Evolutionary conservation across 2,329 filamentous ascomycete species (phyloP).

Genomic region (Neurospora crassa): DNA sequence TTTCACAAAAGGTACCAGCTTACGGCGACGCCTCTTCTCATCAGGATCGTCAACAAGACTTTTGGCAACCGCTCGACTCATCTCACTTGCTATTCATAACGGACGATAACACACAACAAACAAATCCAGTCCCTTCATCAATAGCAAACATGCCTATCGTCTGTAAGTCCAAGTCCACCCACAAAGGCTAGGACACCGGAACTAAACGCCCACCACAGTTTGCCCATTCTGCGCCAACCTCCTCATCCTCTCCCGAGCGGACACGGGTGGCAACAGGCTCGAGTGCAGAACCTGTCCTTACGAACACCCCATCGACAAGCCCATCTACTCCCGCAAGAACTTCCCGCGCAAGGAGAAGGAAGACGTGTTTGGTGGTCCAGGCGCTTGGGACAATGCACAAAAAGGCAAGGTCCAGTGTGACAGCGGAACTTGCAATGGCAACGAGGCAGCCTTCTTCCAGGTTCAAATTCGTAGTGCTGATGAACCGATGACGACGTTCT

Average conservation of each 20-base stretch:
- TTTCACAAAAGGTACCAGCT: not conserved
- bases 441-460: constrained; percentile 88
- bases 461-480: constrained; percentile 96
- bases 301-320: constrained; percentile 69
- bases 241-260: constrained; percentile 59
- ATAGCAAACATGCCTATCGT: constrained; percentile 17
- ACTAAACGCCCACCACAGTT: constrained; percentile 37
- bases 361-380: constrained; percentile 79
- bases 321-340: constrained; percentile 72
- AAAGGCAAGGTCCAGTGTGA: constrained; percentile 77
- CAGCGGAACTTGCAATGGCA: constrained; percentile 68
- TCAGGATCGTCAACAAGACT: not conserved
- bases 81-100: constrained; percentile 1
- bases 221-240: constrained; percentile 79
- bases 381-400: constrained; percentile 85
- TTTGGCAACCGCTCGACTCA: not conserved
- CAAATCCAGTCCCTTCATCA: not conserved
- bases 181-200: not conserved
- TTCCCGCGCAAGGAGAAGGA: constrained; percentile 84
- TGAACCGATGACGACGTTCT: constrained; percentile 97
- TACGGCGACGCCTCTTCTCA: not conserved
- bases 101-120: not conserved
- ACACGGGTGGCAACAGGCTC: constrained; percentile 63
- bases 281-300: constrained; percentile 95
- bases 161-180: constrained; percentile 13